These are phyloP conservation scores for Paramecium sexaurelia DNA, from an alignment of 73 alveolate genomes.

Conservation along the genomic window DNA sequence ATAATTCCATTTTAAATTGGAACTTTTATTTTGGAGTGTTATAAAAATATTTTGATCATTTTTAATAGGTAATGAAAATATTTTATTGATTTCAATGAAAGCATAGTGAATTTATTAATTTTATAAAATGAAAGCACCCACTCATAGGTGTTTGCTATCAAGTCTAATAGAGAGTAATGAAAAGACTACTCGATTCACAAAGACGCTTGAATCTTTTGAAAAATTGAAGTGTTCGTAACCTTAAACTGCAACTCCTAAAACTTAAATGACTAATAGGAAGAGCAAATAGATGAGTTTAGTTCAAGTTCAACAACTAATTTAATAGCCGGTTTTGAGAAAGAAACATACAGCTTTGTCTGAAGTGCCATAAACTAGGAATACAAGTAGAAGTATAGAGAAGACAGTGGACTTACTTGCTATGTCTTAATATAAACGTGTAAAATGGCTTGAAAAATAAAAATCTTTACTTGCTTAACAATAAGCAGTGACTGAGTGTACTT, in stretches of 20 bases:
- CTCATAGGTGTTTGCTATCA: not conserved
- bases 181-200: not conserved
- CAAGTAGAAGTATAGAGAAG: constrained; percentile 16
- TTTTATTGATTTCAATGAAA: not conserved
- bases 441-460: constrained; percentile 6
- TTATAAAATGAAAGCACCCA: constrained; percentile 1
- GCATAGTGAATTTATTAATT: not conserved
- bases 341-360: constrained; percentile 24
- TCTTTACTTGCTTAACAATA: not conserved
- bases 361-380: not conserved
- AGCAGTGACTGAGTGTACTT: not conserved
- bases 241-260: not conserved
- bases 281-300: constrained; percentile 33
- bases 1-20: not conserved
- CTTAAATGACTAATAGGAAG: constrained; percentile 11
- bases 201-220: constrained; percentile 11
- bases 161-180: constrained; percentile 19
- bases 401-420: constrained; percentile 28
- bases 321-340: not conserved
- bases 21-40: not conserved
- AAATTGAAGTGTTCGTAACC: not conserved
- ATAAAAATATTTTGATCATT: not conserved
- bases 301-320: not conserved
- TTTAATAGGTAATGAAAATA: not conserved
- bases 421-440: not conserved